phyloP scores from a whole-genome alignment of 352 stramenopile genomes.

The Hyaloperonospora arabidopsidis region DNA sequence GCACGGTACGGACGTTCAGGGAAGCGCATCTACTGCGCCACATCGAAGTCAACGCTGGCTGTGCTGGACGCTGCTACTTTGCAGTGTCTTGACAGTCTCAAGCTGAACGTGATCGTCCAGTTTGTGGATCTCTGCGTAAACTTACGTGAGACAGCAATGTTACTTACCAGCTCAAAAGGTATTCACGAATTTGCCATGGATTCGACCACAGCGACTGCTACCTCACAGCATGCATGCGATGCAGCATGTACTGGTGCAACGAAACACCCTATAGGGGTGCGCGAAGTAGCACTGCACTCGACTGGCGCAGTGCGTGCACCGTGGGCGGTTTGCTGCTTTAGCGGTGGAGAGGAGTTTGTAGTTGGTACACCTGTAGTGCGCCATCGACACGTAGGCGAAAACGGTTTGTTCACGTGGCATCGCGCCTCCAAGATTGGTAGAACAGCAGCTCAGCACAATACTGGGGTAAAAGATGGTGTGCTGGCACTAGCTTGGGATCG shows the following conservation, averaged over 20 bases:
- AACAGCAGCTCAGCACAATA: conserved; percentile 56
- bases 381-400: conserved; percentile 72
- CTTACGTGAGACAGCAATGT: conserved; percentile 37
- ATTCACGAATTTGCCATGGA: conserved; percentile 54
- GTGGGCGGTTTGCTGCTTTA: conserved; percentile 70
- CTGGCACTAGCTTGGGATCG: conserved; percentile 55
- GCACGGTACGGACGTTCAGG: conserved; percentile 46
- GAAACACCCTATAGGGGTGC: conserved; percentile 19
- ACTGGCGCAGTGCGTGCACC: conserved; percentile 65
- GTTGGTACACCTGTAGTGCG: conserved; percentile 70
- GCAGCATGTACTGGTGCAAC: neutral
- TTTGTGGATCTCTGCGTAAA: conserved; percentile 63
- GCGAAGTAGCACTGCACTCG: conserved; percentile 45
- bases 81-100: conserved; percentile 36
- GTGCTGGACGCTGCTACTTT: conserved; percentile 51
- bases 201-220: neutral
- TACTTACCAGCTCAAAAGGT: conserved; percentile 66
- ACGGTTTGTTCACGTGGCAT: conserved; percentile 75
- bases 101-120: conserved; percentile 50
- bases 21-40: conserved; percentile 57
- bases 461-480: conserved; percentile 67
- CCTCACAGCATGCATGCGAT: conserved; percentile 4
- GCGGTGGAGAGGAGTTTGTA: conserved; percentile 53
- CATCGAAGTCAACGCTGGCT: conserved; percentile 56
- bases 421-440: conserved; percentile 26